Evolutionary conservation across 768 basidiomycete species (phyloP).

Genomic region (Mycena chlorophos): DNA sequence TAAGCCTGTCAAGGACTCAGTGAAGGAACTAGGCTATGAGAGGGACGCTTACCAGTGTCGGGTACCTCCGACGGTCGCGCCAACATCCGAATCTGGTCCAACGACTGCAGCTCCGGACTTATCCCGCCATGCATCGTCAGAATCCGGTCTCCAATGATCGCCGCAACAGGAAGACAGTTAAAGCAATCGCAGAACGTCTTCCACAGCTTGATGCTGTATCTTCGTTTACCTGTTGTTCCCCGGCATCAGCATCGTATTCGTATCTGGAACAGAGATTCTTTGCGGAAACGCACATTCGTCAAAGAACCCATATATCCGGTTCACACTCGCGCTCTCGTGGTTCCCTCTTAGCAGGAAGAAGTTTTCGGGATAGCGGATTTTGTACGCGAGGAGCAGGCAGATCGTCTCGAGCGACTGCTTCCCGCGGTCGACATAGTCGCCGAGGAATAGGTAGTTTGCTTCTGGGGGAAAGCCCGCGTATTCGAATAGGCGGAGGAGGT

Average conservation of each 20-base stretch:
- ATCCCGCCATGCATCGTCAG: conserved; percentile 99
- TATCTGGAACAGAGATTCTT: not conserved
- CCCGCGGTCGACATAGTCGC: conserved; percentile 42
- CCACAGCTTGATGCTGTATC: conserved; percentile 99
- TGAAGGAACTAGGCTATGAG: conserved; percentile 73
- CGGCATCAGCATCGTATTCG: conserved; percentile 78
- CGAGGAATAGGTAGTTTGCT: conserved; percentile 86
- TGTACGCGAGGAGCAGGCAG: conserved; percentile 16
- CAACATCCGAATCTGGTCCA: conserved; percentile 98
- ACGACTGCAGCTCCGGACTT: conserved; percentile 94
- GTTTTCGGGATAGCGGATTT: conserved; percentile 69
- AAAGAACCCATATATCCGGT: conserved; percentile 65
- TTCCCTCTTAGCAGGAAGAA: conserved; percentile 86
- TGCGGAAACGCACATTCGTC: conserved; percentile 28
- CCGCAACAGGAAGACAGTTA: conserved; percentile 98
- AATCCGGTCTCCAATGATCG: conserved; percentile 99
- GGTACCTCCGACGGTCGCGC: conserved; percentile 99
- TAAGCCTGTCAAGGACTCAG: conserved; percentile 53
- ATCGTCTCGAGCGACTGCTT: conserved; percentile 19
- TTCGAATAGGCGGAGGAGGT: conserved; percentile 79
- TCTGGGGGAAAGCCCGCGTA: conserved; percentile 88
- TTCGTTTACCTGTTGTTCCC: conserved; percentile 94
- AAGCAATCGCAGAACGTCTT: conserved; percentile 99
- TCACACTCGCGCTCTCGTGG: conserved; percentile 85
- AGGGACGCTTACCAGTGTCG: conserved; percentile 73